Conservation (phyloP, 169 alveolate species). For the Plasmodium malariae region DNA sequence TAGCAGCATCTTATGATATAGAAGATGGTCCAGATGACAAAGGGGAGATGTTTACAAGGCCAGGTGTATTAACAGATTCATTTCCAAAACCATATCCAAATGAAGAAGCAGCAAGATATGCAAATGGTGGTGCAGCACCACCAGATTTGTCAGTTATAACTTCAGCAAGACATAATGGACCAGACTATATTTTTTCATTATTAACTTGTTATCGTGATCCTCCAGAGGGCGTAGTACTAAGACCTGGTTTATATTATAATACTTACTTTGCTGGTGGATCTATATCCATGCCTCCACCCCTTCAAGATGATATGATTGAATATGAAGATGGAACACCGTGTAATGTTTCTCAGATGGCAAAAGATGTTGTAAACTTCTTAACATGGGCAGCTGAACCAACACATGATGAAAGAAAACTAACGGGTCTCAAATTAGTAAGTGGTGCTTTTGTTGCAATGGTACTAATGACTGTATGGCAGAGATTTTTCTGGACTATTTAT, state of each 20-base stretch:
- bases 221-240: slow-evolving; percentile 96
- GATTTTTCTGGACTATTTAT: slow-evolving; percentile 89
- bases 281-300: slow-evolving; percentile 98
- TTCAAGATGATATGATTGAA: slow-evolving; percentile 97
- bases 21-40: slow-evolving; percentile 91
- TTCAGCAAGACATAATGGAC: slow-evolving; percentile 93
- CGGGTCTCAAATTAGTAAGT: slow-evolving; percentile 84
- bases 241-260: slow-evolving; percentile 95
- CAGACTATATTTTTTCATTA: slow-evolving; percentile 94
- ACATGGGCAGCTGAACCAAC: slow-evolving; percentile 92
- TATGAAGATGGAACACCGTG: slow-evolving; percentile 98
- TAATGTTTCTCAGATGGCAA: slow-evolving; percentile 97
- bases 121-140: slow-evolving; percentile 97
- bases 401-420: slow-evolving; percentile 90
- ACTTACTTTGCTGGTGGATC: slow-evolving; percentile 97
- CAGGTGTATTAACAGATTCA: slow-evolving; percentile 89
- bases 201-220: slow-evolving; percentile 96
- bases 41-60: slow-evolving; percentile 91
- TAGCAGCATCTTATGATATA: slow-evolving; percentile 91
- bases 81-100: slow-evolving; percentile 92
- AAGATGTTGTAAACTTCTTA: slow-evolving; percentile 89
- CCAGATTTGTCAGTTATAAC: slow-evolving; percentile 95
- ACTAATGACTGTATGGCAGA: slow-evolving; percentile 89
- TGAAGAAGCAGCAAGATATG: slow-evolving; percentile 94
- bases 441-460: slow-evolving; percentile 88